A percentile compares a stretch with the other conserved stretches of the same genome.
These are phyloP conservation scores for Schizophyllum amplum DNA, from an alignment of 1,284 basidiomycete species.

Conservation along the genomic window DNA sequence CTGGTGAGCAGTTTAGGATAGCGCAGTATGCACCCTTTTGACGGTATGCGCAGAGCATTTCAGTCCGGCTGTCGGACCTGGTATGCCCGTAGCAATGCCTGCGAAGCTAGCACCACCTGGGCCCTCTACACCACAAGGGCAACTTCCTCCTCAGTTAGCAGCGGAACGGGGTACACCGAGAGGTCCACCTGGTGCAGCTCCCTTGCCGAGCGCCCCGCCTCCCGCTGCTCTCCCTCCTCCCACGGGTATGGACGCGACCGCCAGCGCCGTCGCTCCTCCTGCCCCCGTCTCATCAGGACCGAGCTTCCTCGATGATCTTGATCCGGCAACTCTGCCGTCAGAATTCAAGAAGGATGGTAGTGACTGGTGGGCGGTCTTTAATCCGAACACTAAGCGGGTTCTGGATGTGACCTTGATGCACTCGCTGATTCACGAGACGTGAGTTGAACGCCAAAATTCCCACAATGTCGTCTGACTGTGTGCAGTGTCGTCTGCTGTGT, in stretches of 20 bases:
- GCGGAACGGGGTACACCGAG: background rate
- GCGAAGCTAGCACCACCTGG: background rate
- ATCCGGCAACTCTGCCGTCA: constrained; percentile 28
- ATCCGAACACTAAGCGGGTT: constrained; percentile 74
- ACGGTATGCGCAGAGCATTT: background rate
- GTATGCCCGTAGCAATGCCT: background rate
- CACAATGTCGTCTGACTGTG: background rate
- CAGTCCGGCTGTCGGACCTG: background rate
- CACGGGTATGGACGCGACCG: background rate
- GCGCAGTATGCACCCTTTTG: background rate
- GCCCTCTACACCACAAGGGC: background rate
- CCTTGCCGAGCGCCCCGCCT: background rate
- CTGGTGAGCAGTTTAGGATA: background rate
- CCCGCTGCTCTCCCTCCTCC: background rate
- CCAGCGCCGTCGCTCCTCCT: background rate
- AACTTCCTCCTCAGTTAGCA: background rate
- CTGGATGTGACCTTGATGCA: constrained; percentile 88
- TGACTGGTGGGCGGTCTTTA: constrained; percentile 96
- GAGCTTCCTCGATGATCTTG: constrained; percentile 19
- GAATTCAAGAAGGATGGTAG: constrained; percentile 51
- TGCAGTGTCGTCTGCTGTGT: constrained; percentile 86
- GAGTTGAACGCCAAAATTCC: constrained; percentile 18
- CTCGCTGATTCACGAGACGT: constrained; percentile 91
- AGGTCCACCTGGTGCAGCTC: background rate
- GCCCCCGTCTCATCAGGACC: background rate